These are phyloP conservation scores for Pharnaceum exiguum DNA, from an alignment of 148 eudicot genomes.

Conservation along the genomic window DNA sequence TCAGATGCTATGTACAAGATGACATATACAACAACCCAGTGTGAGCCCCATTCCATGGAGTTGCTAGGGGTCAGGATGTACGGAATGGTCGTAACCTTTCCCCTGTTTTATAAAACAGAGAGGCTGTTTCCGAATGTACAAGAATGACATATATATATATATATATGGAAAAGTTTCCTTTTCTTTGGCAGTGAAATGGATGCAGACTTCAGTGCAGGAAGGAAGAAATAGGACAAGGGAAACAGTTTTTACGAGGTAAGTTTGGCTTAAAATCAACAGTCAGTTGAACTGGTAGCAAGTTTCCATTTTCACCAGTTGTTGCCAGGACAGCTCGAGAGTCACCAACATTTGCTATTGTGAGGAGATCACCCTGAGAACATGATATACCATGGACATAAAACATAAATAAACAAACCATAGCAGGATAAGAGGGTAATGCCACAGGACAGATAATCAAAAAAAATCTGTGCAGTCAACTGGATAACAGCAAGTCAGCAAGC, in stretches of 20 bases:
- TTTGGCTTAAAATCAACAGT: conserved; percentile 72
- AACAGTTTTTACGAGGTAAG: conserved; percentile 57
- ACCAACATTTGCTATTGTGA: conserved; percentile 69
- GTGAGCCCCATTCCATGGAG: too few species aligned
- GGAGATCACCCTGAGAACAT: conserved; percentile 44
- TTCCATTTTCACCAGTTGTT: conserved; percentile 44
- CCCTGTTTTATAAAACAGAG: too few species aligned
- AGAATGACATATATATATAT: too few species aligned
- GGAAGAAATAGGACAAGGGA: conserved; percentile 7
- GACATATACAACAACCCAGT: conserved; percentile 8
- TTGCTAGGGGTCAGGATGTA: too few species aligned
- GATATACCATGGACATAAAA: conserved; percentile 7
- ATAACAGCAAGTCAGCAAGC: not conserved
- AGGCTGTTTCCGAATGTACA: too few species aligned
- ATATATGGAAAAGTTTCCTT: too few species aligned
- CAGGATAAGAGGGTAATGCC: not conserved
- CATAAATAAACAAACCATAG: conserved; percentile 5
- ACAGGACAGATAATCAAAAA: too few species aligned
- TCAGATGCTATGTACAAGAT: not conserved
- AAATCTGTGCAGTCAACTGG: not conserved
- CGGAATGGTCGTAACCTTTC: too few species aligned
- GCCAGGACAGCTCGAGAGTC: conserved; percentile 84
- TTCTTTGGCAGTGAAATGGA: too few species aligned
- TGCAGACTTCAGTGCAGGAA: not conserved
- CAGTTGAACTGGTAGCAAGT: conserved; percentile 60